Evolutionary conservation across 2,329 filamentous ascomycete species (phyloP).

Genomic region (Pseudohalonectria lignicola): DNA sequence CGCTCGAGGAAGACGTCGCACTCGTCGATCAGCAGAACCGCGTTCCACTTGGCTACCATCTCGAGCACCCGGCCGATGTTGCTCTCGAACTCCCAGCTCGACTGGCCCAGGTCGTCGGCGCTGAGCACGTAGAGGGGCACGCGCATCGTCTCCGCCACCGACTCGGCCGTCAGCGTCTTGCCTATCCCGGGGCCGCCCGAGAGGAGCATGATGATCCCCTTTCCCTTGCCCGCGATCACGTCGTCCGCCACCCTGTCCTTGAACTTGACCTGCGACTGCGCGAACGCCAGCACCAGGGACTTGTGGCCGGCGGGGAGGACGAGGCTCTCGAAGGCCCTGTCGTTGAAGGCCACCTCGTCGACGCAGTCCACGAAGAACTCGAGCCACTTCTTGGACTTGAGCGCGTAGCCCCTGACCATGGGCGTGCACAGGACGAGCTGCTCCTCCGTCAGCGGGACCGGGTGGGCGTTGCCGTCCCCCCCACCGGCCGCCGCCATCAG

Average conservation of each 20-base stretch:
- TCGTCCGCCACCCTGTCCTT: too few relatives aligned
- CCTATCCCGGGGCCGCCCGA: constrained; percentile 36
- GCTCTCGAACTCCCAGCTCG: constrained; percentile 51
- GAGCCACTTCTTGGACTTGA: constrained; percentile 30
- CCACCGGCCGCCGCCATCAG: too few relatives aligned
- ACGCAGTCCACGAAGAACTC: constrained; percentile 31
- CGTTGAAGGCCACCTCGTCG: constrained; percentile 29
- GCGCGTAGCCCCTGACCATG: constrained; percentile 28
- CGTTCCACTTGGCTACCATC: constrained; percentile 63
- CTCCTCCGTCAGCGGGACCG: constrained; percentile 11
- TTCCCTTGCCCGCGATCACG: constrained; percentile 9
- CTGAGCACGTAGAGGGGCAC: constrained; percentile 38
- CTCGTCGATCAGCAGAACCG: constrained; percentile 60
- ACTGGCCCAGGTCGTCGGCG: constrained; percentile 61
- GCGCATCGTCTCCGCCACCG: constrained; percentile 35
- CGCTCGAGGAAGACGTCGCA: constrained; percentile 10
- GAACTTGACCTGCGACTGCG: constrained; percentile 18
- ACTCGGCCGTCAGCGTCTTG: constrained; percentile 35
- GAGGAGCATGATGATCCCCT: constrained; percentile 29
- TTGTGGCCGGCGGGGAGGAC: constrained; percentile 16
- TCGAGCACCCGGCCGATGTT: constrained; percentile 59
- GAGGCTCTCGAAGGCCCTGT: constrained; percentile 26
- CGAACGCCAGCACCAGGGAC: constrained; percentile 16
- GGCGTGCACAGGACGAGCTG: constrained; percentile 14
- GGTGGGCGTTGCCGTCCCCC: constrained; percentile 3